Conservation (phyloP, 2,329 filamentous ascomycete genomes). For the Diaporthe citriasiana region DNA sequence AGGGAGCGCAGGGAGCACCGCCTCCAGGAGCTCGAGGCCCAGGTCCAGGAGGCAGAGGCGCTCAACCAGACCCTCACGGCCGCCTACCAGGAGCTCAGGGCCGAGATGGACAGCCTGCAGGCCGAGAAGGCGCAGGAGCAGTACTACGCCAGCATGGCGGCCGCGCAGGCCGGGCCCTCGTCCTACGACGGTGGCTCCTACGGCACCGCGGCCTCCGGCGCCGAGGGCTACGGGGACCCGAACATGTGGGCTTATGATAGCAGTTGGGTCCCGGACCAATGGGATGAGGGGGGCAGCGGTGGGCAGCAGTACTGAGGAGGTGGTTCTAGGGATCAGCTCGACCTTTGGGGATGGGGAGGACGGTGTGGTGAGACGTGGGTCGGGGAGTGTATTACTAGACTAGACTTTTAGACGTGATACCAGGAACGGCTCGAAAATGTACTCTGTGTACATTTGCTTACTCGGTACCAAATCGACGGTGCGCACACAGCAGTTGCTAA, state of each 20-base stretch:
- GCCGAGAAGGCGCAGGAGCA: slow-evolving; percentile 40
- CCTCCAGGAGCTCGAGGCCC: slow-evolving; percentile 38
- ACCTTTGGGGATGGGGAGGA: background rate
- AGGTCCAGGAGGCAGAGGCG: slow-evolving; percentile 40
- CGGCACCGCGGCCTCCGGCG: background rate
- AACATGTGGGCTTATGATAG: slow-evolving; percentile 28
- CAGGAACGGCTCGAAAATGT: background rate
- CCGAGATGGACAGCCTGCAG: slow-evolving; percentile 39
- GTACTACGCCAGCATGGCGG: slow-evolving; percentile 27
- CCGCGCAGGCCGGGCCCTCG: background rate
- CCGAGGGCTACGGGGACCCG: background rate
- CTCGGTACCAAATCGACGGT: background rate
- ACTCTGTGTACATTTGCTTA: background rate
- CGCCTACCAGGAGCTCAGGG: slow-evolving; percentile 39
- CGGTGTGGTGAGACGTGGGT: background rate
- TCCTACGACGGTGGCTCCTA: slow-evolving; percentile 37
- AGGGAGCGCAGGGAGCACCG: slow-evolving; percentile 39
- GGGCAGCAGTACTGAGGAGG: background rate
- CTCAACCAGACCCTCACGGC: slow-evolving; percentile 42
- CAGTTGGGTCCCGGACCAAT: slow-evolving; percentile 28
- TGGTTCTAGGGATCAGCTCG: background rate
- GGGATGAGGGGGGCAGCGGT: slow-evolving; percentile 13
- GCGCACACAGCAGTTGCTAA: no score
- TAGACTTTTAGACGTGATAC: background rate
- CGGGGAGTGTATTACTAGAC: background rate